Evolutionary conservation across 768 basidiomycete genomes (phyloP).

Genomic region (Rhizopogon roseolus): DNA sequence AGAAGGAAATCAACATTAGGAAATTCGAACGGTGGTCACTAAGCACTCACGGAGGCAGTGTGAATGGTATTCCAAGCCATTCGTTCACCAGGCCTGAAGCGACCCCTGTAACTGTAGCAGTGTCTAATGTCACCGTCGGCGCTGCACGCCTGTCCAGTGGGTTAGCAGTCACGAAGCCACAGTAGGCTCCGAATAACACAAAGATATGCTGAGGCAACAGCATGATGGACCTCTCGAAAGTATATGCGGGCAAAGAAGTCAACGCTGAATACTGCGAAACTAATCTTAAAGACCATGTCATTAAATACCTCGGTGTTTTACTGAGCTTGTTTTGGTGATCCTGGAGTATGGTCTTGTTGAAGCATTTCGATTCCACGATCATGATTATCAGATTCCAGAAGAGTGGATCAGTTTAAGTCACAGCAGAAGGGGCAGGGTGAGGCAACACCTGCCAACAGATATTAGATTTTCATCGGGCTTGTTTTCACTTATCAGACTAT

Average conservation of each 20-base stretch:
- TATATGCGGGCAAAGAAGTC: not conserved
- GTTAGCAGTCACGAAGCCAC: not conserved
- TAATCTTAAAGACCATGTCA: not conserved
- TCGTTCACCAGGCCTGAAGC: constrained; percentile 16
- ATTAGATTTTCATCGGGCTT: too few relatives aligned
- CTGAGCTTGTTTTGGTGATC: not conserved
- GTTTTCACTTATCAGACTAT: too few relatives aligned
- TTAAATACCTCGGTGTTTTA: not conserved
- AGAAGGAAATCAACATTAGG: not conserved
- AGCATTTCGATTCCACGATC: not conserved
- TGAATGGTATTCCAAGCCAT: constrained; percentile 39
- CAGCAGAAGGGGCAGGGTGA: too few relatives aligned
- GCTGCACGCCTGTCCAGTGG: not conserved
- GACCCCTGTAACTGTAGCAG: constrained; percentile 24
- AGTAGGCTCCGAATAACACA: not conserved
- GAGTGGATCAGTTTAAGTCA: too few relatives aligned
- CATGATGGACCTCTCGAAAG: not conserved
- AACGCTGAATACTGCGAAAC: not conserved
- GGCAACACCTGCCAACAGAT: too few relatives aligned
- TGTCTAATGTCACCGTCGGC: constrained; percentile 23
- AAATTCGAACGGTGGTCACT: not conserved
- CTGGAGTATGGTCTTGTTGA: not conserved
- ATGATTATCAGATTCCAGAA: too few relatives aligned
- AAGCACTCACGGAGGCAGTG: constrained; percentile 30
- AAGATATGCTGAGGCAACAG: not conserved